Base-by-base conservation (phyloP, 1,284 basidiomycete genomes). In the Ganoderma sinense region DNA sequence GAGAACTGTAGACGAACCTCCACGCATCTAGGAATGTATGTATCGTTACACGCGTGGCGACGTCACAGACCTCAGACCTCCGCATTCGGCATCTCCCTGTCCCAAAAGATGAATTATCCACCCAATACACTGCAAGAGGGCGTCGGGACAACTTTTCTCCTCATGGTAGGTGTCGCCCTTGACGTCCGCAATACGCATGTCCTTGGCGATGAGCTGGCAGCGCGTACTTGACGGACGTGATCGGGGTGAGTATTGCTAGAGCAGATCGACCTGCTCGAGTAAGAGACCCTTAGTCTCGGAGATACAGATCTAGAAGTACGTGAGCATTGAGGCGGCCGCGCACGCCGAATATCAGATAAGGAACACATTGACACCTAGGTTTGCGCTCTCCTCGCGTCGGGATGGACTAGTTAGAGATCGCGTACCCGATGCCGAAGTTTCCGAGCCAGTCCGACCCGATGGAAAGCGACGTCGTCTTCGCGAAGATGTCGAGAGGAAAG, bases 311-410 rank as follows among this genome's bases (percentile, higher is more conserved):
- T n/a, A 89, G 87, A 95, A 90, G 85, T 91, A 94, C n/a, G 92
- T 88, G 85, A 94, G 95, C 76, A 94, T 70, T 79, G 91, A 81
- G 80, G 89, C 91, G 78, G 87, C 86, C 68, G 85, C 79, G 80
- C 92, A 94, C 23, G 89, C 91, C 65, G 89, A 84, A 68, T 94
- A 94, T 94, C 95, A 96, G 80, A 97, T 86, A 86, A 95, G 97
- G 90, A 97, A 97, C 76, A 97, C 95, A 81, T 94, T 95, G 65
- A 88, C 86, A 62, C 88, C 85, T 53, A 82, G 78, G 68, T 72
- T 69, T 14, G 80, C 78, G 72, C n/a, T n/a, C 76, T 77, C 60
- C 81, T 81, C 0, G 76, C 67, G 48, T 76, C 81, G 16, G 69
- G 16, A 76, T 81, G 78, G 75, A 96, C 94, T 71, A 96, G 86